Percentiles rank a stretch among this genome's conserved stretches.
phyloP scores from a whole-genome alignment of 495 filamentous ascomycete species.

The Rhizodiscina lignyota region DNA sequence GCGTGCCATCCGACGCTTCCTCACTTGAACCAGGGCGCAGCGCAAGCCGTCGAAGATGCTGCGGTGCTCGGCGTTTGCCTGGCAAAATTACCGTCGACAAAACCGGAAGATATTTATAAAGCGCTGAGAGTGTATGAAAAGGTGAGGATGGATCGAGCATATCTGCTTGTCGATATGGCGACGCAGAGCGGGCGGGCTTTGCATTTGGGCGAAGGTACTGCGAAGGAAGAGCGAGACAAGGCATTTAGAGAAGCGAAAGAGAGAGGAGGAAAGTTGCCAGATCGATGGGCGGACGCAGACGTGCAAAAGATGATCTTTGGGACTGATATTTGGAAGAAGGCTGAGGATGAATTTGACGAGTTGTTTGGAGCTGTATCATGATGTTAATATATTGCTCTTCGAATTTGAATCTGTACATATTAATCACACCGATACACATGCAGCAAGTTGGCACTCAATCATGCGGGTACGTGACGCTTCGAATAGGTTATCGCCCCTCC shows the following conservation, averaged over 20 bases:
- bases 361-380: conserved; percentile 22
- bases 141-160: conserved; percentile 53
- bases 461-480: too few species aligned
- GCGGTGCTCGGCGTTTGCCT: conserved; percentile 55
- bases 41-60: conserved; percentile 72
- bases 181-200: conserved; percentile 45
- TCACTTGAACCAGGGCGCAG: conserved; percentile 63
- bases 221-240: conserved; percentile 59
- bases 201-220: conserved; percentile 58
- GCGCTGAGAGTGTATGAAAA: conserved; percentile 56
- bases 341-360: conserved; percentile 43
- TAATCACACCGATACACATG: too few species aligned
- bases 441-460: too few species aligned
- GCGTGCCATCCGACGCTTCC: conserved; percentile 68
- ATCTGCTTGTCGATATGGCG: conserved; percentile 55
- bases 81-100: conserved; percentile 32
- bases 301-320: conserved; percentile 66
- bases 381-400: too few species aligned
- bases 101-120: conserved; percentile 40
- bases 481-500: too few species aligned
- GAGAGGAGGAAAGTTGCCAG: conserved; percentile 45
- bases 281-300: conserved; percentile 71
- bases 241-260: conserved; percentile 45
- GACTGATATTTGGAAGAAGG: conserved; percentile 45
- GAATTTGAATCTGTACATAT: too few species aligned